Base-by-base conservation (phyloP, 2,329 filamentous ascomycete genomes). In the Xylariaceae sp. region DNA sequence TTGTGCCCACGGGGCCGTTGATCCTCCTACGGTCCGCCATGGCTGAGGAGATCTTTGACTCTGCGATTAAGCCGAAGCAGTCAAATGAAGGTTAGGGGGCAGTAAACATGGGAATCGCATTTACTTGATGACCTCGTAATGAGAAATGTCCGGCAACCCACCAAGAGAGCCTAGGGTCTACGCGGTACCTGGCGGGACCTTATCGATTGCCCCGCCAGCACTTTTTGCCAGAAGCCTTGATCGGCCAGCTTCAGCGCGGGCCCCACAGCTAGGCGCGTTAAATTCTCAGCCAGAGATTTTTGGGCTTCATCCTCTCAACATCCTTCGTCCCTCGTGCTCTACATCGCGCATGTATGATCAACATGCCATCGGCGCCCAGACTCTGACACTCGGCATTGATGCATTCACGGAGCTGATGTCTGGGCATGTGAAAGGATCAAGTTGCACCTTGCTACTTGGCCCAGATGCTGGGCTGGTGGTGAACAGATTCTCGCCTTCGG, bases 11-110 rank as follows among this genome's bases (percentile, higher is more conserved):
- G 6, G 94, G 94, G 5, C 90, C 90, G 71, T 97, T 97, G 58
- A 96, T 84, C 61, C 94, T 84, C 71, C 92, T 85, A 68, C 91
- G 83, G 68, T 99, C 94, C 49, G 86, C 76, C 87, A 91, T 90
- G 22, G 22, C 22, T 4, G 22, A 27, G 22, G 7, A 27, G 22
- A 4, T 27, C 22, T 27, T 4, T 7, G 4, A 27, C 22, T 27
- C 22, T 27, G 22, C 4, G 22, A 27, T 27, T 27, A 7, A 27
- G 22, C 22, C 4, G 22, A 27, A 27, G 22, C 4, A 7, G 22
- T 27, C 22, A 27, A 27, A 27, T 27, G 22, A 7, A 27, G 22
- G 22, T 27, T 7, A 27, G 7, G 22, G 22, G 7, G 22, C 22
- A 7, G 7, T 7, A 27, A 7, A 40, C 36, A 49, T 41, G 52